These are phyloP conservation scores for Fusarium metavorans DNA, from an alignment of 2,329 filamentous ascomycete genomes.

Conservation along the genomic window DNA sequence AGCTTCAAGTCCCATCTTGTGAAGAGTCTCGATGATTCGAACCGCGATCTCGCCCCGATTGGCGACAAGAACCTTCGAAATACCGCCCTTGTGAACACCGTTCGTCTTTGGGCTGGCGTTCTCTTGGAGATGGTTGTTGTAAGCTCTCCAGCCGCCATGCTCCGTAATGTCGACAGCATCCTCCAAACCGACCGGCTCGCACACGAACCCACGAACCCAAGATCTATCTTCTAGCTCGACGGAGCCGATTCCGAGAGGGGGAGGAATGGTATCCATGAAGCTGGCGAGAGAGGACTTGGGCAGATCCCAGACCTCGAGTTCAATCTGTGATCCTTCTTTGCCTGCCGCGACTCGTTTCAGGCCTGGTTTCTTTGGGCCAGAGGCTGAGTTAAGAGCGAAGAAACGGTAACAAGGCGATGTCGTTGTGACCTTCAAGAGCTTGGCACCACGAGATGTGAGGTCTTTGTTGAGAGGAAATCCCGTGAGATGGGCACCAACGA, in stretches of 20 bases:
- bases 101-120: neutral
- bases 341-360: conserved; percentile 42
- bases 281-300: conserved; percentile 45
- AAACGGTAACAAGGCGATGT: conserved; percentile 49
- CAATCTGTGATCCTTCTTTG: conserved; percentile 44
- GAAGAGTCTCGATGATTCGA: conserved; percentile 76
- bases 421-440: conserved; percentile 37
- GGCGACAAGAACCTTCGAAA: conserved; percentile 68
- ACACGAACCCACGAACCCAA: conserved; percentile 53
- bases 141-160: conserved; percentile 49
- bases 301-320: conserved; percentile 53
- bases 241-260: conserved; percentile 51
- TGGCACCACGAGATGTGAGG: conserved; percentile 47
- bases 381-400: conserved; percentile 41
- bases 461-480: conserved; percentile 52
- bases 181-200: conserved; percentile 50
- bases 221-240: conserved; percentile 49
- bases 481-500: conserved; percentile 51
- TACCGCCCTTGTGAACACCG: neutral
- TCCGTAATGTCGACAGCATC: conserved; percentile 48
- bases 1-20: conserved; percentile 74
- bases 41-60: conserved; percentile 75
- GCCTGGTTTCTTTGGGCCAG: conserved; percentile 47
- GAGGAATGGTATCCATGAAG: conserved; percentile 49
- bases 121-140: conserved; percentile 22